Evolutionary conservation across 192 early-diverging fungal species (phyloP), one percentile per base, ranked within the genome.

Genomic region (Backusella tarrabulga): DNA sequence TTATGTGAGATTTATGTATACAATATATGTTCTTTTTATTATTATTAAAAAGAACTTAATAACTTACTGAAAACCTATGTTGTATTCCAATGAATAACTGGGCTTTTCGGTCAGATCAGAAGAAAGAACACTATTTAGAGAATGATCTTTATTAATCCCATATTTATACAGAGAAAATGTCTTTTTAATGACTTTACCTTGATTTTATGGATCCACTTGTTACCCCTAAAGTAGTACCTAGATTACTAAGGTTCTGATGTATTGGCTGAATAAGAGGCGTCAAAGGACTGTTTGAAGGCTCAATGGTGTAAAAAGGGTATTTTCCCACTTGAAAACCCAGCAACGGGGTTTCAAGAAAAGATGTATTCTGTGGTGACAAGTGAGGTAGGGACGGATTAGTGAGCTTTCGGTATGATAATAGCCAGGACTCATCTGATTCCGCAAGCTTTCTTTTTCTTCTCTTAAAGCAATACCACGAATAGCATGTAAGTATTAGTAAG

Each of bases 61-160:
- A 26, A 73, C 71, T 73, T 41, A 79, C 77, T 74, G 66, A 38
- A 44, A 68, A 11, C 72, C 72, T n/a, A 67, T 21, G 29, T 29
- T 63, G 2, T 63, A 12, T 29, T 63, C 56, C 8, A 63, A 29
- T 63, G 23, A 26, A 63, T 63, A 26, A 29, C 11, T 29, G 8
- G 56, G 12, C n/a, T 63, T 63, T 14, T 63, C 56, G 11, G 26
- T 14, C 23, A 26, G 8, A 0, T 63, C 56, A 29, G 56, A 63
- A 19, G 26, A 23, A 12, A 8, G 56, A 12, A 63, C 29, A 2
- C 56, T 63, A 4, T 3, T 56, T 63, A n/a, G 17, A 50, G 19
- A 0, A 50, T 50, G n/a, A 6, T n/a, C 15, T n/a, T n/a, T 50
- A n/a, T 50, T 50, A 50, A 8, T 50, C 1, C 17, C 46, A n/a